Base-by-base conservation (phyloP, 2,329 filamentous ascomycete species). In the Xylariaceae sp. region DNA sequence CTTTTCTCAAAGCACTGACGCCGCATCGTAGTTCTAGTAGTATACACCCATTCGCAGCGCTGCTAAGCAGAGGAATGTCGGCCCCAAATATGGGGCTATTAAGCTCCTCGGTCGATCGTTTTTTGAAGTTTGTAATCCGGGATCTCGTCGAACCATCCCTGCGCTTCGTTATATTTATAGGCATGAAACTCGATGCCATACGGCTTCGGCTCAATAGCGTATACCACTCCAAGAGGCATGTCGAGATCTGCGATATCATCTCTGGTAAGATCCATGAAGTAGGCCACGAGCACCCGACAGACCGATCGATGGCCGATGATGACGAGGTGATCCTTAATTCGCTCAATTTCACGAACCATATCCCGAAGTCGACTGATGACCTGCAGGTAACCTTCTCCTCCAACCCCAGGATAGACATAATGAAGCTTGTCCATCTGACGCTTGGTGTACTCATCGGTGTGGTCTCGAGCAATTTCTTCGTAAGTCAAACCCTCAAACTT, bases 151-250 rank as follows among this genome's bases (percentile, higher is more conserved):
- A 99, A 99, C 83, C 88, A 92, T 61, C 89, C 87, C 17, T 78
- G 84, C 3, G 82, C 79, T 61, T 91, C 85, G 71, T 96, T 91
- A 78, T 96, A 99, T 60, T 87, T 86, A 79, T 96, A 99, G 0
- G 92, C 94, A 73, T 96, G 94, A 78, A 98, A 97, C 60, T 96
- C 94, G 56, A 97, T 93, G 12, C 95, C 95, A 66, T 99, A 99
- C 1, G 95, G 95, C 81, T 97, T 97, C 29, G 95, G 95, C 75
- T 99, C 94, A 44, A 99, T 89, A 66, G 92, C 91, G 74, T 96
- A 99, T 6, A 97, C 81, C 81, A 96, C 93, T 16, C 95, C 95
- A 45, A 99, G 79, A 0, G 95, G 95, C 41, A 97, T 91, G 70
- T 98, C 94, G 60, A 99, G 84, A 67, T 97, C 92, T 11, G 95